Evolutionary conservation across 768 basidiomycete genomes (phyloP), one percentile per base, ranked within the genome.

Genomic region (Termitomyces sp.): DNA sequence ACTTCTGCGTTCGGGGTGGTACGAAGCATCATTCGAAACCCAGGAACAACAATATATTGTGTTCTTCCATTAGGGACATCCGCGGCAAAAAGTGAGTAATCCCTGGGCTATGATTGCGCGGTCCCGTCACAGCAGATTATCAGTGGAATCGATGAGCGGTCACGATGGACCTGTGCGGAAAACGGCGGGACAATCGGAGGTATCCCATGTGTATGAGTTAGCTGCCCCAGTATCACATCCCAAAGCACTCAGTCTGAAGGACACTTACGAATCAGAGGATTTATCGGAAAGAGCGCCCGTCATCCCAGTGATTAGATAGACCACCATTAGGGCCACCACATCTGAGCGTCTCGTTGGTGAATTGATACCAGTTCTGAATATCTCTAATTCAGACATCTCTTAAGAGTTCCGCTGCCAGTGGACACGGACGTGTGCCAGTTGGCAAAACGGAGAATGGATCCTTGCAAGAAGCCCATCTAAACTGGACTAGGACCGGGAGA

Each of bases 231-330:
- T 49, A 1, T 55, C 49, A 24, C 55, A 58, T 8, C 55, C 49
- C 12, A 40, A 44, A 37, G 36, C 20, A 26, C 40, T 54, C 45
- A 67, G 14, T 33, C 53, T 58, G 52, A 62, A 49, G 14, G 58
- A 61, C 18, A 53, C 40, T 22, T 45, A 45, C 1, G 52, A 45
- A 34, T 57, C 53, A 13, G 48, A 55, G 33, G 58, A 61, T 27
- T 45, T 56, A 26, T 61, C 49, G 22, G 59, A 49, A 42, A 62
- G 62, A 12, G 61, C 50, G 10, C 61, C 61, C 4, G 62, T 56
- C 53, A 58, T 61, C 64, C 64, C 64, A 10, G 65, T 65, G 6
- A 68, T 42, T 22, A 67, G 61, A 55, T 60, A 67, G 48, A 26
- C 63, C 27, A 44, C 62, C 67, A 42, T 61, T 63, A n/a, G 59